Evolutionary conservation across 495 filamentous ascomycete genomes (phyloP), one percentile per base, ranked within the genome.

Genomic region (Delitschia confertaspora): DNA sequence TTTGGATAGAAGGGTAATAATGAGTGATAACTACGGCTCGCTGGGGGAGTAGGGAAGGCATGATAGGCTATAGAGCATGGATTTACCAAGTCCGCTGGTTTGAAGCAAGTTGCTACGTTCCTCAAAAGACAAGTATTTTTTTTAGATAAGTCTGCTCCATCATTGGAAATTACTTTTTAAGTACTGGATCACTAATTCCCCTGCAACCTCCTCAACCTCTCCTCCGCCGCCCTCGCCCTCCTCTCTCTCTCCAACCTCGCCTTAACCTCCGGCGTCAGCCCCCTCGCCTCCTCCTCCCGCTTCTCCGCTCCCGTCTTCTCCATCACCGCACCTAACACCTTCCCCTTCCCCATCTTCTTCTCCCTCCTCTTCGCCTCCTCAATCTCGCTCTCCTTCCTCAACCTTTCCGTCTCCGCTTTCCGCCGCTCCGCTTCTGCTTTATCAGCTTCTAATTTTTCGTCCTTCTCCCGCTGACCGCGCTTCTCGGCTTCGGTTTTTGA

Each of bases 221-320:
- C 88, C 66, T 94, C 87, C 2, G 85, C 86, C 10, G 88, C 88
- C 45, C 86, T 75, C 9, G 83, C 87, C 55, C 85, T 80, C 38
- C 79, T 71, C 63, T 86, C 85, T 60, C 85, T 70, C 59, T 95
- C 88, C 53, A 95, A 51, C 57, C 72, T 72, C 79, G 78, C 73
- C 59, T 76, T 74, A 76, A 83, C 83, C 67, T 95, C 85, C 2
- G 83, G 75, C 11, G 82, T 88, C 73, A 95, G 73, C 0, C 87
- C 88, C 54, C 83, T 73, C 45, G 71, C 78, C 57, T 93, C 86
- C 59, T 93, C 84, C 54, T 83, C 80, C 45, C 86, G 74, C 60
- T 72, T 79, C 59, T 93, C 82, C 42, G 80, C 72, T 0, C 75
- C 78, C 2, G 79, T 79, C 65, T 81, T 85, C 40, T 73, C 73